phyloP scores from a whole-genome alignment of 331 rosid species.

The Rosa hybrid region DNA sequence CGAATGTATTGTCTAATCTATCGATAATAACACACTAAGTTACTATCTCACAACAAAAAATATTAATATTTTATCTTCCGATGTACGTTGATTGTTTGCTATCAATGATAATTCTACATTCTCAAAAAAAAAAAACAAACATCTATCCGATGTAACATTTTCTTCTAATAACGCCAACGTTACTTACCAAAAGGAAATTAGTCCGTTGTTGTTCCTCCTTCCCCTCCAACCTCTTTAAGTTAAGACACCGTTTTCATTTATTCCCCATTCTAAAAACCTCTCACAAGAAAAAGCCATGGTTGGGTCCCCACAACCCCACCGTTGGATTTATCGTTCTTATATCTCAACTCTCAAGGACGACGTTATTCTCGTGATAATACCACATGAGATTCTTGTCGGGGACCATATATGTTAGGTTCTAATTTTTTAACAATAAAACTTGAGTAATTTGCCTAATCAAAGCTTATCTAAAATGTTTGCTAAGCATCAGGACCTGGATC shows the following conservation, averaged over 20 bases:
- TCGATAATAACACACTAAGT: too few relatives aligned
- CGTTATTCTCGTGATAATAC: constrained; percentile 5
- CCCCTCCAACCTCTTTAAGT: background rate
- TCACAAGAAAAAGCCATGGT: constrained; percentile 10
- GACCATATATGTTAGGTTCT: background rate
- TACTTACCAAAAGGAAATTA: constrained; percentile 9
- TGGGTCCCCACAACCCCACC: constrained; percentile 9
- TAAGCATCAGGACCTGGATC: background rate
- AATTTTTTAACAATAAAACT: background rate
- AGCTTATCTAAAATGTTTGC: background rate
- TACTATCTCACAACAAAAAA: too few relatives aligned
- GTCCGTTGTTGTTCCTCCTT: constrained; percentile 13
- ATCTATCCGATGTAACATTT: background rate
- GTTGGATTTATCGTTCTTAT: background rate
- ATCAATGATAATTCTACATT: too few relatives aligned
- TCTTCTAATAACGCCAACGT: background rate
- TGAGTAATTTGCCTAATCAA: background rate
- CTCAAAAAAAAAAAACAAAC: too few relatives aligned
- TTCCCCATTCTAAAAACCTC: background rate
- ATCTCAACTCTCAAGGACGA: background rate
- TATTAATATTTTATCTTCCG: too few relatives aligned
- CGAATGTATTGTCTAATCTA: too few relatives aligned
- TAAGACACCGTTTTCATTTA: constrained; percentile 18
- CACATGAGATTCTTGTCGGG: background rate
- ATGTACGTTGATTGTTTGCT: too few relatives aligned